Evolutionary conservation across 163 green algal genomes (phyloP).

Genomic region (Scenedesmus sp.): DNA sequence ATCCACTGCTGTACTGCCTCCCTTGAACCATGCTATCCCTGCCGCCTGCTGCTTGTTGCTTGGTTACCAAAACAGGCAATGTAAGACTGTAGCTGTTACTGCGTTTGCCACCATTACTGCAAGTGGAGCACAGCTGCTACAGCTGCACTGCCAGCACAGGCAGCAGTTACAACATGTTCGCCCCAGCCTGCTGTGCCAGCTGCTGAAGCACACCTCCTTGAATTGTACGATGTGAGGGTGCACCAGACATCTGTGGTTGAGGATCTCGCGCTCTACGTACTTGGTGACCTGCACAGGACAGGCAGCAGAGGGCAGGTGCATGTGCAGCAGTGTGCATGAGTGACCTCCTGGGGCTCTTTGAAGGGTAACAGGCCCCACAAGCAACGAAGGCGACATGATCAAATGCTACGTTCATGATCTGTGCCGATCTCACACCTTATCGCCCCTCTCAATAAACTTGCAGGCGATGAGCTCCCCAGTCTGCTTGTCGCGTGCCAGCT

Average conservation of each 20-base stretch:
- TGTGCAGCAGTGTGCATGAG: not conserved
- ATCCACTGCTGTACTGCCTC: not conserved
- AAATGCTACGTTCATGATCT: not conserved
- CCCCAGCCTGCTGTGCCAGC: not conserved
- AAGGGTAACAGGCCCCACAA: not conserved
- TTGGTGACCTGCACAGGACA: constrained; percentile 53
- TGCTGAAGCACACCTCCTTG: constrained; percentile 66
- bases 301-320: not conserved
- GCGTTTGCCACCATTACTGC: not conserved
- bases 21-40: not conserved
- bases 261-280: constrained; percentile 94
- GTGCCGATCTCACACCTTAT: constrained; percentile 64
- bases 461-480: constrained; percentile 89
- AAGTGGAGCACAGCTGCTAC: not conserved
- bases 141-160: not conserved
- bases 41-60: not conserved
- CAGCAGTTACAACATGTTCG: not conserved
- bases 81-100: not conserved
- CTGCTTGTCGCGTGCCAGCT: constrained; percentile 82
- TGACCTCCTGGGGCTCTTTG: not conserved
- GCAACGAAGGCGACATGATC: not conserved
- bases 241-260: constrained; percentile 90
- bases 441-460: constrained; percentile 96
- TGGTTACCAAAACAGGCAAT: not conserved
- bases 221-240: constrained; percentile 97